Evolutionary conservation across 2,329 filamentous ascomycete genomes (phyloP).

Genomic region (Colletotrichum plurivorum): DNA sequence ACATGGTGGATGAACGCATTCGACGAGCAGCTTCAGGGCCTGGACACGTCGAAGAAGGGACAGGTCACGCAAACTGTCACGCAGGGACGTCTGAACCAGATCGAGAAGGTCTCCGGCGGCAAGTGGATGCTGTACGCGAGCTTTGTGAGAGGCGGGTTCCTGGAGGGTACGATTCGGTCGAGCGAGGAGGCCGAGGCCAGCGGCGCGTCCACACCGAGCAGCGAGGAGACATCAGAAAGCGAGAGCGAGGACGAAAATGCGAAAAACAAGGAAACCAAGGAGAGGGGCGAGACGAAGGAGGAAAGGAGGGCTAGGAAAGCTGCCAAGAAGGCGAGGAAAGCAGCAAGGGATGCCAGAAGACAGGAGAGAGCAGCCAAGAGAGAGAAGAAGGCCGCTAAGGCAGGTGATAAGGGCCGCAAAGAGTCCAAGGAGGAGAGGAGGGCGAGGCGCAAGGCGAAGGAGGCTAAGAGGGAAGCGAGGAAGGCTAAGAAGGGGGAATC

Average conservation of each 20-base stretch:
- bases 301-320: conserved; percentile 48
- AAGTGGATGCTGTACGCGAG: conserved; percentile 82
- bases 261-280: conserved; percentile 64
- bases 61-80: conserved; percentile 69
- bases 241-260: conserved; percentile 60
- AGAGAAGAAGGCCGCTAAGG: conserved; percentile 50
- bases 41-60: conserved; percentile 75
- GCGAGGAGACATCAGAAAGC: conserved; percentile 42
- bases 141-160: conserved; percentile 86
- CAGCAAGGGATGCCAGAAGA: conserved; percentile 52
- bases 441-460: conserved; percentile 52
- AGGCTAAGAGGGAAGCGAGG: conserved; percentile 42
- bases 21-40: conserved; percentile 87
- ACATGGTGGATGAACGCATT: conserved; percentile 99
- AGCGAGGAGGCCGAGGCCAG: conserved; percentile 41
- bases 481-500: conserved; percentile 27
- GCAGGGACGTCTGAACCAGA: conserved; percentile 68
- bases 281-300: conserved; percentile 45
- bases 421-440: conserved; percentile 61
- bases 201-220: conserved; percentile 34
- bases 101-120: conserved; percentile 65
- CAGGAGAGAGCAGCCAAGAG: conserved; percentile 41
- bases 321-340: conserved; percentile 52
- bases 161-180: conserved; percentile 77
- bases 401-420: conserved; percentile 44